These are phyloP conservation scores for Fusarium hainanense DNA, from an alignment of 2,329 filamentous ascomycete species.

Conservation along the genomic window DNA sequence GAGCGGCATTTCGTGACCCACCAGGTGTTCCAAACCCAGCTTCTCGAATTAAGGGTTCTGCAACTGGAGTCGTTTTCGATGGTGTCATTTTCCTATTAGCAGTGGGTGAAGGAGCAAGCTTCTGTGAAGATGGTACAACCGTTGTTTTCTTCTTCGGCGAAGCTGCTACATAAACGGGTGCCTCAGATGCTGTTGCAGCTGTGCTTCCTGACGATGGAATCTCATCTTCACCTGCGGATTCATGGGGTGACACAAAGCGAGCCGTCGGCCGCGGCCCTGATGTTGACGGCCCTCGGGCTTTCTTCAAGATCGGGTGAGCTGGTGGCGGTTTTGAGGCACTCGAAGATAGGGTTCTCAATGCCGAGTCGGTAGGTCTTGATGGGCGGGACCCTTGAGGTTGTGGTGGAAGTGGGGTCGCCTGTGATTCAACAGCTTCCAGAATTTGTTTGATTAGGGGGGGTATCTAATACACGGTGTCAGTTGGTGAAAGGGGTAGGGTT, in stretches of 20 bases:
- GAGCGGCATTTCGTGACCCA: slow-evolving; percentile 40
- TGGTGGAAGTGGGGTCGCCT: slow-evolving; percentile 23
- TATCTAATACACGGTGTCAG: slow-evolving; percentile 41
- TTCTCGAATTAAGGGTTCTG: slow-evolving; percentile 50
- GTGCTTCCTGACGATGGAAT: slow-evolving; percentile 58
- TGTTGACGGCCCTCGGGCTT: slow-evolving; percentile 64
- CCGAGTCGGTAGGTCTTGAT: slow-evolving; percentile 39
- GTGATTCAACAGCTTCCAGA: slow-evolving; percentile 41
- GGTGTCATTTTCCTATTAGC: slow-evolving; percentile 60
- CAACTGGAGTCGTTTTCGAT: slow-evolving; percentile 51
- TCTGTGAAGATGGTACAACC: slow-evolving; percentile 46
- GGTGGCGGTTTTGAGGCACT: slow-evolving; percentile 58
- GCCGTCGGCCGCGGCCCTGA: slow-evolving; percentile 68
- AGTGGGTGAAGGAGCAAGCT: slow-evolving; percentile 57
- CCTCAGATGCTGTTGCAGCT: slow-evolving; percentile 48
- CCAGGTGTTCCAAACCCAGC: slow-evolving; percentile 35
- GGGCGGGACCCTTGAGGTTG: slow-evolving; percentile 28
- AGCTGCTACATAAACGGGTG: slow-evolving; percentile 43
- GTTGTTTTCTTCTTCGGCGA: slow-evolving; percentile 47
- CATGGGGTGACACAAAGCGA: slow-evolving; percentile 67
- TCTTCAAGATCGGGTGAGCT: slow-evolving; percentile 69
- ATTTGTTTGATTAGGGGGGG: slow-evolving; percentile 47
- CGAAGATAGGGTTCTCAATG: slow-evolving; percentile 52
- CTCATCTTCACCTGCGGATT: slow-evolving; percentile 58
- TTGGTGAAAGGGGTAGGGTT: slow-evolving; percentile 1